Base-by-base conservation (phyloP, 116 monocot species). In the Phalaenopsis hybrid region DNA sequence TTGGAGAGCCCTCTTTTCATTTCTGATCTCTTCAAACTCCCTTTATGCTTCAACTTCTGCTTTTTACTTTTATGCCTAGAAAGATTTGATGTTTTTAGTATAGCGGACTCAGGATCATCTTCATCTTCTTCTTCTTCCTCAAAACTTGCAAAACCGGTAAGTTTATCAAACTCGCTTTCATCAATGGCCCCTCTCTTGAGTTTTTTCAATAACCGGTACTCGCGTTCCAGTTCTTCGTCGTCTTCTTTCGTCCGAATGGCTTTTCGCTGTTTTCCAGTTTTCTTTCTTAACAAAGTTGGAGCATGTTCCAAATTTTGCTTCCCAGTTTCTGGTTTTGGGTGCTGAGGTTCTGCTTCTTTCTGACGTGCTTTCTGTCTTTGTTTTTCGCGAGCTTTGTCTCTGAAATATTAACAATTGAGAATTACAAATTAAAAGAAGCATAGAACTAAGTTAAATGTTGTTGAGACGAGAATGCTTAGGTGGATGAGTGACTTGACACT, bases 201-300 rank as follows among this genome's bases (percentile, higher is more conserved):
- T 45, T 92, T 99, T 78, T 99, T 95, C 68, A 99, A 87, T n/a
- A 99, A 70, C 12, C 95, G 92, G 81, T 99, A 99, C 20, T 99
- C 99, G 33, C 85, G 84, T 46, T 91, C 87, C 81, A 95, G 76
- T 79, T 99, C 99, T 52, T 93, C 95, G 0, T 87, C 83, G 41
- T 99, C 99, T 87, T 92, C 93, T 81, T 89, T 95, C 4, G 92
- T 90, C 75, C 89, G 99, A 75, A 86, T 83, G 8, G 91, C 87
- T 16, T 57, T 86, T 5, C 99, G 91, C 78, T 99, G 99, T 63
- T 82, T 89, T 2, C 95, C 98, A 6, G 98, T 98, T 81, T 87
- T 89, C 92, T 98, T 98, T 80, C 89, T 93, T 18, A 76, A 63
- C 20, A 79, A 33, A 13, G 21, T 43, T 49, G 63, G 75, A 77